Conservation (phyloP, 495 filamentous ascomycete species). For the Penicillium bialowiezense region DNA sequence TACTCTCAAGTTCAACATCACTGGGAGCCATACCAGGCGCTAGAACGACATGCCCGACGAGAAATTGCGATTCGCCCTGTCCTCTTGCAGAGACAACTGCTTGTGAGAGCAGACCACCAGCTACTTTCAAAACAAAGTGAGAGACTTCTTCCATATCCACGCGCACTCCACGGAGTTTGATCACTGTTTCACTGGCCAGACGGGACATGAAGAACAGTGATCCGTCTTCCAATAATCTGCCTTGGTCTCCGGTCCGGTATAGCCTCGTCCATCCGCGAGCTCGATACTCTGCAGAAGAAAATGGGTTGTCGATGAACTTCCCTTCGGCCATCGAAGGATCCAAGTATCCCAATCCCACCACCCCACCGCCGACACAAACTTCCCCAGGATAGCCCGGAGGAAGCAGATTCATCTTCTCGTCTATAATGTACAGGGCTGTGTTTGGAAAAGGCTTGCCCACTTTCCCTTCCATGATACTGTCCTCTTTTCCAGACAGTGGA, state of each 20-base stretch:
- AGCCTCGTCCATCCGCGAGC: conserved; percentile 30
- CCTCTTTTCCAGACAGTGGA: no score
- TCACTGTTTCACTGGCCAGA: conserved; percentile 40
- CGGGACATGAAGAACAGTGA: conserved; percentile 35
- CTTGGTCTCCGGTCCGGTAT: conserved; percentile 43
- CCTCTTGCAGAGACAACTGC: conserved; percentile 33
- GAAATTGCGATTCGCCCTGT: conserved; percentile 17
- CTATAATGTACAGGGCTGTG: conserved; percentile 40
- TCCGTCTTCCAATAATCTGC: conserved; percentile 33
- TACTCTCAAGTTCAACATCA: conserved; percentile 16
- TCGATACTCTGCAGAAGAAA: conserved; percentile 14
- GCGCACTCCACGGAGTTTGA: conserved; percentile 48
- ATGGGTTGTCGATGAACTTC: conserved; percentile 34
- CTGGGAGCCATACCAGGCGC: background rate
- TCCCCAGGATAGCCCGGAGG: conserved; percentile 41
- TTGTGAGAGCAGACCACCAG: background rate
- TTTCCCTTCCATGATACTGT: no score
- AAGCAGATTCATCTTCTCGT: conserved; percentile 28
- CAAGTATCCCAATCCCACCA: conserved; percentile 39
- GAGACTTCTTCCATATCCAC: conserved; percentile 47
- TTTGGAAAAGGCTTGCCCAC: conserved; percentile 35
- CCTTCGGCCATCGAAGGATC: conserved; percentile 25
- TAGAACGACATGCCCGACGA: conserved; percentile 36
- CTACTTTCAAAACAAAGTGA: conserved; percentile 15
- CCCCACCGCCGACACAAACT: conserved; percentile 40